phyloP scores from a whole-genome alignment of 2,329 filamentous ascomycete species.

The Claviceps sp. region DNA sequence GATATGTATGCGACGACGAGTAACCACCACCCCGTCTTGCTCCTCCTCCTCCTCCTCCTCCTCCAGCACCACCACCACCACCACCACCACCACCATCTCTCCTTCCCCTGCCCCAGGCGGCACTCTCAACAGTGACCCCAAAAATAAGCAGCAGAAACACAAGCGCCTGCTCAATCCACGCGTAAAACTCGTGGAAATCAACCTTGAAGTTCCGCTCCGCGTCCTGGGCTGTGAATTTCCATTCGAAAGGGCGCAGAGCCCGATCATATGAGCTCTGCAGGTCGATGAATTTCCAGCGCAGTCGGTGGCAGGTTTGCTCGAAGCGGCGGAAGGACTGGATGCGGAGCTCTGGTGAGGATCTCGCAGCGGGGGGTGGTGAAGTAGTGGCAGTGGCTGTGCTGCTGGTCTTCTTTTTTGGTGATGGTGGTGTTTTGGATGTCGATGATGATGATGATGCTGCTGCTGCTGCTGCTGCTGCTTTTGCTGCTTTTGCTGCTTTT shows the following conservation, averaged over 20 bases:
- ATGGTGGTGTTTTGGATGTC: neutral
- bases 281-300: constrained; percentile 51
- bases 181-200: constrained; percentile 67
- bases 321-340: constrained; percentile 40
- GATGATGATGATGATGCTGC: neutral
- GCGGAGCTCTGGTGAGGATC: neutral
- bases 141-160: constrained; percentile 54
- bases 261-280: constrained; percentile 42
- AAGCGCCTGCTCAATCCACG: constrained; percentile 56
- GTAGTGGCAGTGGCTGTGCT: no score
- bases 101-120: neutral
- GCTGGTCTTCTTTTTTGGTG: neutral
- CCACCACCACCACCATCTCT: no score
- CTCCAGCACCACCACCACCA: neutral
- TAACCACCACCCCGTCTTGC: neutral
- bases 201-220: constrained; percentile 62
- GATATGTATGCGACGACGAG: constrained; percentile 40
- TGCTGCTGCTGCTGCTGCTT: neutral
- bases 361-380: neutral
- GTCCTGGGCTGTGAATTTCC: constrained; percentile 25
- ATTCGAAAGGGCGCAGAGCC: constrained; percentile 27
- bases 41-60: no score
- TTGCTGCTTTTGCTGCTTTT: neutral
- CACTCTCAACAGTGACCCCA: constrained; percentile 35
- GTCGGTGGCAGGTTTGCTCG: constrained; percentile 44